These are phyloP conservation scores for Clarireedia hainanense DNA, from an alignment of 2,329 filamentous ascomycete genomes.

Conservation along the genomic window DNA sequence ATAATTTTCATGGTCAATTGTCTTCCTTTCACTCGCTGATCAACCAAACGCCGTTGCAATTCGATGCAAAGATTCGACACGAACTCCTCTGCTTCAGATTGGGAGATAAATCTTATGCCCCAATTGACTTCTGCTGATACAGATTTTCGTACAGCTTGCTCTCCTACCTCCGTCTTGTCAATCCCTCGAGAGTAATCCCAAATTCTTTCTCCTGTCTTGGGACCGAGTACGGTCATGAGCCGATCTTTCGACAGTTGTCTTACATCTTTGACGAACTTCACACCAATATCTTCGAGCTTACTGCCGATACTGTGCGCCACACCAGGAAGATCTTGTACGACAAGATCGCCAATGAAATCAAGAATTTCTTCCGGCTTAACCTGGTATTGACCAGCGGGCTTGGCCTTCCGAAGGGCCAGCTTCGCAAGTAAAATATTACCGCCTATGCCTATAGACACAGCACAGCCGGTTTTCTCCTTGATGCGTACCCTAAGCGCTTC, in stretches of 20 bases:
- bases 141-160: constrained; percentile 80
- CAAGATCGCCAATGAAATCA: constrained; percentile 67
- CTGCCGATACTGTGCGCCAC: constrained; percentile 86
- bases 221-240: constrained; percentile 66
- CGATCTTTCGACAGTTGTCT: constrained; percentile 69
- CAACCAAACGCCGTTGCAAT: constrained; percentile 68
- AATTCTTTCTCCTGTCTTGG: constrained; percentile 86
- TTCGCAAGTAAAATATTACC: constrained; percentile 87
- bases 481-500: constrained; percentile 58
- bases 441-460: constrained; percentile 89
- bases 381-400: constrained; percentile 88
- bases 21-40: constrained; percentile 78
- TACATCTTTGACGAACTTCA: constrained; percentile 77
- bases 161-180: constrained; percentile 77
- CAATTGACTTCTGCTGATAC: constrained; percentile 97
- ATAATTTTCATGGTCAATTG: constrained; percentile 94
- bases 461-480: constrained; percentile 68
- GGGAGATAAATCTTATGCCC: constrained; percentile 90
- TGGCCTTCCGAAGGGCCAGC: constrained; percentile 81
- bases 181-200: constrained; percentile 88
- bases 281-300: constrained; percentile 79
- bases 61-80: constrained; percentile 78
- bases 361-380: constrained; percentile 74
- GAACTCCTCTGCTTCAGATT: constrained; percentile 91
- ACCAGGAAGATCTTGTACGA: constrained; percentile 76